Percentiles rank a stretch among this genome's conserved stretches.
phyloP scores from a whole-genome alignment of 2,329 filamentous ascomycete species.

The Diplodia scrobiculata region DNA sequence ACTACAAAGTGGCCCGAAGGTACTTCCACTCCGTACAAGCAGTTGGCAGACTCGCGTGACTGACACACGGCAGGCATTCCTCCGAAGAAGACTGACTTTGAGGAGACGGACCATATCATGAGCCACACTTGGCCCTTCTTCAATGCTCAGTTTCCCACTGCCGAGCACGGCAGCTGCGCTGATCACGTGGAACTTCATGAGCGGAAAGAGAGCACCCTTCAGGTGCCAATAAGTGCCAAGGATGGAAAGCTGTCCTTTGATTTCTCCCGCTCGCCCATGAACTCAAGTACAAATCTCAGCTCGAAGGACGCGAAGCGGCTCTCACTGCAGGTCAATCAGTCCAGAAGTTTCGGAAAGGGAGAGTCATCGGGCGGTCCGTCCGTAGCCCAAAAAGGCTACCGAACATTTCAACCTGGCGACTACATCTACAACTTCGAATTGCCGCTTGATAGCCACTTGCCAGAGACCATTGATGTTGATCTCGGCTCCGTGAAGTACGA shows the following conservation, averaged over 20 bases:
- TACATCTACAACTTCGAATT: constrained; percentile 80
- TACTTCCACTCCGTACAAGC: constrained; percentile 35
- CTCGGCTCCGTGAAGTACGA: constrained; percentile 87
- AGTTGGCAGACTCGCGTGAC: constrained; percentile 29
- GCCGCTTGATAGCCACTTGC: constrained; percentile 73
- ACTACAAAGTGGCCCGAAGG: constrained; percentile 95
- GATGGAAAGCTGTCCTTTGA: constrained; percentile 31
- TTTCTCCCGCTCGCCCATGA: constrained; percentile 51
- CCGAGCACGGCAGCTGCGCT: constrained; percentile 63
- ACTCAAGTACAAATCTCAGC: constrained; percentile 49
- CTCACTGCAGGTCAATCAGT: constrained; percentile 77
- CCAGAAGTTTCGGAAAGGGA: constrained; percentile 80
- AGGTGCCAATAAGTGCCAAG: constrained; percentile 36
- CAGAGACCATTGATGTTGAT: constrained; percentile 84
- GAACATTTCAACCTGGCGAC: constrained; percentile 76
- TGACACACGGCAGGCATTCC: constrained; percentile 66
- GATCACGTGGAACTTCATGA: constrained; percentile 63
- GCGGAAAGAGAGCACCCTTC: constrained; percentile 32
- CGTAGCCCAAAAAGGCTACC: constrained; percentile 77
- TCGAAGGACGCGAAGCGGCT: constrained; percentile 64
- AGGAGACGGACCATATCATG: constrained; percentile 81
- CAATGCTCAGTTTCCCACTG: constrained; percentile 68
- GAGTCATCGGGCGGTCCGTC: constrained; percentile 61
- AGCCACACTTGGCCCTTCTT: constrained; percentile 92
- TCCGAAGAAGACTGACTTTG: constrained; percentile 78